Percentiles rank a stretch among this genome's conserved stretches.
Evolutionary conservation across 371 early-diverging fungal genomes (phyloP).

Genomic region (Mortierella sp.): DNA sequence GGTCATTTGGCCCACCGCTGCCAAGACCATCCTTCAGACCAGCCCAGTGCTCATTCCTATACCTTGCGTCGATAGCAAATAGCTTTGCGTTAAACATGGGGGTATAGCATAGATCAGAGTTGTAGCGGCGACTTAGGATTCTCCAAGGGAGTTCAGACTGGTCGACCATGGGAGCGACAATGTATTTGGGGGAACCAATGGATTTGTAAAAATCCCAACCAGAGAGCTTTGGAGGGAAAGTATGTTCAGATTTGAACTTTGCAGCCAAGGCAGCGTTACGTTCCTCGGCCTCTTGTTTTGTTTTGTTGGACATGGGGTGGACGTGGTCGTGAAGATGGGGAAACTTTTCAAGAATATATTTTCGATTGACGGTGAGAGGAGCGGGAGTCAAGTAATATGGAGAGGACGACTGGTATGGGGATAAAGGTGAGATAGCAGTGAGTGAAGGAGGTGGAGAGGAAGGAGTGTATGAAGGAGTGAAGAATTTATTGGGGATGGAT

Average conservation of each 20-base stretch:
- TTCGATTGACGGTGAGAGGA: conserved; percentile 12
- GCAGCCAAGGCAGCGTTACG: conserved; percentile 43
- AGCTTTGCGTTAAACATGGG: conserved; percentile 98
- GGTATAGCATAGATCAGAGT: conserved; percentile 96
- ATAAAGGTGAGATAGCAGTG: neutral
- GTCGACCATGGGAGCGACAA: conserved; percentile 97
- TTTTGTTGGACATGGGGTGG: conserved; percentile 19
- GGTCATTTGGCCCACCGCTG: conserved; percentile 79
- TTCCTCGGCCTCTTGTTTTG: conserved; percentile 30
- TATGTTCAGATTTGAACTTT: conserved; percentile 26
- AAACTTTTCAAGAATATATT: conserved; percentile 17
- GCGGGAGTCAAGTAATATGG: conserved; percentile 7
- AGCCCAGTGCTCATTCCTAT: conserved; percentile 81
- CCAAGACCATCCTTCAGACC: conserved; percentile 53
- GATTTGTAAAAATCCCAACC: conserved; percentile 88
- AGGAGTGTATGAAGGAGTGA: conserved; percentile 4
- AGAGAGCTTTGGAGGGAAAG: conserved; percentile 67
- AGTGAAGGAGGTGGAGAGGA: conserved; percentile 14
- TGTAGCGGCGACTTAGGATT: conserved; percentile 90
- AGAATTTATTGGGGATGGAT: neutral
- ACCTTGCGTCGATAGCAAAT: conserved; percentile 76
- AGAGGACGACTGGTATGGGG: neutral
- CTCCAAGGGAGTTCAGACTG: conserved; percentile 96
- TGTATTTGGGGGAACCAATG: conserved; percentile 78
- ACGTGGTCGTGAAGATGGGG: conserved; percentile 23